Evolutionary conservation across 2,329 filamentous ascomycete genomes (phyloP).

Genomic region (Penicillium italicum): DNA sequence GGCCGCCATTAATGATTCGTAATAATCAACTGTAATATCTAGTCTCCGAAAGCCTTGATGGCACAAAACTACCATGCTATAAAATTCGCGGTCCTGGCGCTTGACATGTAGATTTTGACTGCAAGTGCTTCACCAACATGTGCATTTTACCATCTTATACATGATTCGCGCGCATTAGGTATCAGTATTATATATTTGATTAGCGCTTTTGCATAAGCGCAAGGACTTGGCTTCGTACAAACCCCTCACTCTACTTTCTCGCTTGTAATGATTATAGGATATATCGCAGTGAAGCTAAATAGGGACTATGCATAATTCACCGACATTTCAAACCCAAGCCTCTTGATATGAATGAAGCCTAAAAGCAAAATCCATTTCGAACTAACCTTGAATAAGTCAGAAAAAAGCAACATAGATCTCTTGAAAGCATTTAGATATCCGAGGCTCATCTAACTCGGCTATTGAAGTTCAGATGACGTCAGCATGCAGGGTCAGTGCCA

Average conservation of each 20-base stretch:
- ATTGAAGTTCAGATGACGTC: neutral
- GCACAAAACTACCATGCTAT: neutral
- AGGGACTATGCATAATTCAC: neutral
- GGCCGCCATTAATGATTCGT: neutral
- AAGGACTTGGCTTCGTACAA: neutral
- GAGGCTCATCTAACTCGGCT: neutral
- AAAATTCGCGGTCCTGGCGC: neutral
- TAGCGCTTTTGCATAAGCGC: neutral
- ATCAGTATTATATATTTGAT: neutral
- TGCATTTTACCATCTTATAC: neutral
- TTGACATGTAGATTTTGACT: neutral
- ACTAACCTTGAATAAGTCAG: no score
- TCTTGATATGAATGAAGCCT: no score
- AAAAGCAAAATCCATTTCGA: no score
- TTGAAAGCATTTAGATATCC: neutral
- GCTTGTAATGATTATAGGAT: neutral
- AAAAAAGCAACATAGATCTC: no score
- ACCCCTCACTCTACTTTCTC: neutral
- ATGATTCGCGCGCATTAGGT: no score
- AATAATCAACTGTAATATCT: neutral
- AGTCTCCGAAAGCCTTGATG: neutral
- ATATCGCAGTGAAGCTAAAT: neutral
- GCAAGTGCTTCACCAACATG: neutral
- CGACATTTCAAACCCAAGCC: neutral
- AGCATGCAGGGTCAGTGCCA: neutral